These are phyloP conservation scores for Heimioporus sp. DNA, from an alignment of 768 basidiomycete species.

Conservation along the genomic window DNA sequence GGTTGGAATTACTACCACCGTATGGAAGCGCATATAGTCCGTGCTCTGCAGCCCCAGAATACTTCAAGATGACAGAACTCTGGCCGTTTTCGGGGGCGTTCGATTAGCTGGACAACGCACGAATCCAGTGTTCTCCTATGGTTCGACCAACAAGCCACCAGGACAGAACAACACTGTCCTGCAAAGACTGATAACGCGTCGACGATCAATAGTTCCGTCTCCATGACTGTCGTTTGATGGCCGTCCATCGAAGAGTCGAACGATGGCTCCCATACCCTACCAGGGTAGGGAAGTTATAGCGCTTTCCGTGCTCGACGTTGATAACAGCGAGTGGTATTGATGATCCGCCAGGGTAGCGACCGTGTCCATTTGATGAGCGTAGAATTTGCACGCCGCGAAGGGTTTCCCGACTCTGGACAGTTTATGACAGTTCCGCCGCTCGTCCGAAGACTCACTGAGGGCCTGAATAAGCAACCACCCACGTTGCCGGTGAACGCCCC, in stretches of 20 bases:
- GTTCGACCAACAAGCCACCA: slow-evolving; percentile 34
- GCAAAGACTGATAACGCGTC: slow-evolving; percentile 45
- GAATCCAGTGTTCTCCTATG: slow-evolving; percentile 41
- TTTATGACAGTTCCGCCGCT: no score
- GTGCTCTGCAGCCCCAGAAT: slow-evolving; percentile 33
- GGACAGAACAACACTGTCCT: slow-evolving; percentile 51
- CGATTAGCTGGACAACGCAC: slow-evolving; percentile 27
- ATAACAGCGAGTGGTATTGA: slow-evolving; percentile 33
- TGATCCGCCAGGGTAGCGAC: slow-evolving; percentile 36
- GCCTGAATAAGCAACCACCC: no score
- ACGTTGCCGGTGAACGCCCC: no score
- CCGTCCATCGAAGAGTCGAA: slow-evolving; percentile 46
- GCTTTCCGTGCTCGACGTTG: slow-evolving; percentile 29
- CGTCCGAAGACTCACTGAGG: no score
- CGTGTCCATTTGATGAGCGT: slow-evolving; percentile 41
- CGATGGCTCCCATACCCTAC: slow-evolving; percentile 40
- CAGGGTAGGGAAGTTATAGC: slow-evolving; percentile 39
- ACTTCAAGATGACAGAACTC: slow-evolving; percentile 43
- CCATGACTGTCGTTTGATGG: slow-evolving; percentile 41
- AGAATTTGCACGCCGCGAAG: slow-evolving; percentile 22
- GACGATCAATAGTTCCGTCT: slow-evolving; percentile 38
- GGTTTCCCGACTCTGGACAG: not conserved
- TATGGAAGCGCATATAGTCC: slow-evolving; percentile 26
- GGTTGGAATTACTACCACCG: slow-evolving; percentile 35
- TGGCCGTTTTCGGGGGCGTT: slow-evolving; percentile 26